Percentiles rank a stretch among this genome's conserved stretches.
Conservation (phyloP, 306 rosid genomes). For the Inga oerstediana region DNA sequence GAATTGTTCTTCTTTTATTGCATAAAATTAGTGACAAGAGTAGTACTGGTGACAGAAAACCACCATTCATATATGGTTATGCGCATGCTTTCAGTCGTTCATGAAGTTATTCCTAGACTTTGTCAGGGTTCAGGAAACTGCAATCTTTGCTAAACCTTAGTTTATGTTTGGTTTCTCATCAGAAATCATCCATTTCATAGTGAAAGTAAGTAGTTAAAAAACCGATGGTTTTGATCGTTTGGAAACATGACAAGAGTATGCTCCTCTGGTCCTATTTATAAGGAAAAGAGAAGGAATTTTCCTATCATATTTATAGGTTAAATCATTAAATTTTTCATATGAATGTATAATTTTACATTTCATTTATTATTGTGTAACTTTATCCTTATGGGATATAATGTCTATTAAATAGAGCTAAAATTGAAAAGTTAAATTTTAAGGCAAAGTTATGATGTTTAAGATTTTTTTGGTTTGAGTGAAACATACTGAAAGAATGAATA, state of each 20-base stretch:
- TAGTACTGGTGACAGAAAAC: neutral
- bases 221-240: neutral
- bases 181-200: neutral
- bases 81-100: neutral
- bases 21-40: neutral
- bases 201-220: neutral
- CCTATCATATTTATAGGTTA: too few species aligned
- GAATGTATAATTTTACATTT: too few species aligned
- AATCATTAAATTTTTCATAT: too few species aligned
- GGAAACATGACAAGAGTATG: neutral
- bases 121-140: neutral
- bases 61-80: neutral
- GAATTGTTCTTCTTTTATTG: slow-evolving; percentile 15
- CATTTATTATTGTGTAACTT: too few species aligned
- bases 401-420: too few species aligned
- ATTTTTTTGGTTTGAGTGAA: too few species aligned
- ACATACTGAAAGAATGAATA: too few species aligned
- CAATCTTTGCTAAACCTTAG: neutral
- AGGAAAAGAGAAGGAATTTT: too few species aligned
- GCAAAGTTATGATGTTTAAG: too few species aligned
- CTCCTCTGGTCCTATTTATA: too few species aligned
- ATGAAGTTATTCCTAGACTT: neutral
- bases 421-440: too few species aligned
- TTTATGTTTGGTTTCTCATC: neutral
- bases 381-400: too few species aligned